Conservation (phyloP, 352 stramenopile genomes). For the Globisporangium perplexum region DNA sequence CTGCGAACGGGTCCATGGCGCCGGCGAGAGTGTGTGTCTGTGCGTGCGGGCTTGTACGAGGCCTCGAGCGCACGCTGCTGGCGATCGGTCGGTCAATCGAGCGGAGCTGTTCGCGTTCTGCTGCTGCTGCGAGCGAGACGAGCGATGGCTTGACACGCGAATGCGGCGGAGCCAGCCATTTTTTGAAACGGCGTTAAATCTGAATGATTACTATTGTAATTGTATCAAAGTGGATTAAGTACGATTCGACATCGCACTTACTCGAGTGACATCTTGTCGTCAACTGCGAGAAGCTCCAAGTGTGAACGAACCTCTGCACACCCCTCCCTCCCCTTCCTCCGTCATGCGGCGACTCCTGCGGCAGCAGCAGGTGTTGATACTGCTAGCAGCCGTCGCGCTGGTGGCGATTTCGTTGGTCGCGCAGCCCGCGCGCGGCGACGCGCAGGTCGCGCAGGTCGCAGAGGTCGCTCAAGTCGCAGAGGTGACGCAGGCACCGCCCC, state of each 20-base stretch:
- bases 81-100: not conserved
- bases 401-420: constrained; percentile 8
- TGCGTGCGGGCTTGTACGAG: no score
- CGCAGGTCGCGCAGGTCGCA: constrained; percentile 2
- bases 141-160: not conserved
- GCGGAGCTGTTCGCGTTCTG: not conserved
- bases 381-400: constrained; percentile 1
- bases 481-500: constrained; percentile 17
- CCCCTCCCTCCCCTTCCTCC: not conserved
- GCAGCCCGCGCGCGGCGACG: constrained; percentile 6
- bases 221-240: not conserved
- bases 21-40: not conserved
- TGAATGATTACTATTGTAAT: no score
- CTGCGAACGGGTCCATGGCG: constrained; percentile 67
- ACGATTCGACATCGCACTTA: not conserved
- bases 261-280: no score
- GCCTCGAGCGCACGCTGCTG: no score
- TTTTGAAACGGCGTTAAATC: not conserved
- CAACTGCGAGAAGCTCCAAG: no score
- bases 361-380: not conserved
- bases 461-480: not conserved
- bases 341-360: not conserved
- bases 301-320: not conserved
- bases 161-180: not conserved
- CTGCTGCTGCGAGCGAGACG: not conserved